phyloP scores from a whole-genome alignment of 441 rosid genomes.

The Brassica balearica region DNA sequence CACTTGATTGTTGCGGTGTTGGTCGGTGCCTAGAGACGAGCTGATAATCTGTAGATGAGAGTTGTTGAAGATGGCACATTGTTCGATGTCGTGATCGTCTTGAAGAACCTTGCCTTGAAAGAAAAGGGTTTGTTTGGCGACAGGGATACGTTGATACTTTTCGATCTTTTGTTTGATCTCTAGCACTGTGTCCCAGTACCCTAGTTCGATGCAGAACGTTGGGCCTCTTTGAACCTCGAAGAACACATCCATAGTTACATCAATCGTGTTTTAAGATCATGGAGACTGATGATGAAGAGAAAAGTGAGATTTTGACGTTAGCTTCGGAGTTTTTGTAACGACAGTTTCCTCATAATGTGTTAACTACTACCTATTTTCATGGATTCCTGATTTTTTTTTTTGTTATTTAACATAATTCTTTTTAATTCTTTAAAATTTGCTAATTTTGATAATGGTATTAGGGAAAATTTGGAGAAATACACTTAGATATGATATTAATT shows the following conservation, averaged over 20 bases:
- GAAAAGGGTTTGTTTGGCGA: constrained; percentile 62
- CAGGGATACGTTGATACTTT: constrained; percentile 70
- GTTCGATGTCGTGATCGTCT: constrained; percentile 66
- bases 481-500: not conserved
- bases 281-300: constrained; percentile 6
- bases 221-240: constrained; percentile 59
- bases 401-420: not conserved
- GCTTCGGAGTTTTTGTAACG: not conserved
- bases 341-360: constrained; percentile 25
- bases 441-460: too few relatives aligned
- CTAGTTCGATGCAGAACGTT: constrained; percentile 76
- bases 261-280: constrained; percentile 12
- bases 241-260: constrained; percentile 65
- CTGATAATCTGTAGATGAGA: constrained; percentile 63
- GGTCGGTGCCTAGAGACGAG: constrained; percentile 31
- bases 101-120: constrained; percentile 71
- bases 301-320: not conserved
- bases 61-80: constrained; percentile 62
- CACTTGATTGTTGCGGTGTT: constrained; percentile 12
- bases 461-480: not conserved
- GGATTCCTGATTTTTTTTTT: not conserved
- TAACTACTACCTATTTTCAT: constrained; percentile 5
- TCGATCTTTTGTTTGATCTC: constrained; percentile 82
- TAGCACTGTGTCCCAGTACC: constrained; percentile 73
- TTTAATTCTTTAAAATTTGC: too few relatives aligned